phyloP scores from a whole-genome alignment of 345 rosid genomes.

The Schrenkiella parvula region DNA sequence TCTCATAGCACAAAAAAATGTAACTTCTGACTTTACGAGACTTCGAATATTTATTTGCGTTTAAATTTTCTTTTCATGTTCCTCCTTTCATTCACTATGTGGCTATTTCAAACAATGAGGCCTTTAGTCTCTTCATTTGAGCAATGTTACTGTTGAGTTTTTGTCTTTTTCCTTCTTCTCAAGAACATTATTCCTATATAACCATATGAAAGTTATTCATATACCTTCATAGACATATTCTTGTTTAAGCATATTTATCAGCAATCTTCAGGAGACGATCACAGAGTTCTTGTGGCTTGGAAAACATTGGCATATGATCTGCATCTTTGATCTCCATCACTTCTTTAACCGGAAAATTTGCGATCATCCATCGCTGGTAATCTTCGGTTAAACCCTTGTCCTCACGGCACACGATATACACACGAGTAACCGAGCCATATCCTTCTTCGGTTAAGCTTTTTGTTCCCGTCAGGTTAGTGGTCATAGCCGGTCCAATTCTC shows the following conservation, averaged over 20 bases:
- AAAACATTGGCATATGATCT: slow-evolving; percentile 46
- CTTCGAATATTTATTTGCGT: no score
- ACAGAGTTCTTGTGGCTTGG: slow-evolving; percentile 36
- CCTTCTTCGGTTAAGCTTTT: slow-evolving; percentile 29
- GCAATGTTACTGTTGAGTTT: no score
- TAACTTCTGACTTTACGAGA: no score
- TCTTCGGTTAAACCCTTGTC: slow-evolving; percentile 24
- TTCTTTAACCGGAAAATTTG: slow-evolving; percentile 28
- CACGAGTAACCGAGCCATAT: slow-evolving; percentile 34
- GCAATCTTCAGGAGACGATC: slow-evolving; percentile 26
- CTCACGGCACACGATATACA: slow-evolving; percentile 30
- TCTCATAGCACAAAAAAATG: no score
- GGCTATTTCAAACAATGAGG: no score
- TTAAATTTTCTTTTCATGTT: no score
- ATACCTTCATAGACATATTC: background rate
- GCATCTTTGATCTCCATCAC: slow-evolving; percentile 38
- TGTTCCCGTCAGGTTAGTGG: slow-evolving; percentile 16
- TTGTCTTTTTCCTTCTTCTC: no score
- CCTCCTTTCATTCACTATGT: no score
- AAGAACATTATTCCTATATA: no score
- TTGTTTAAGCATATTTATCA: background rate
- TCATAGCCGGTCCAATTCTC: slow-evolving; percentile 30
- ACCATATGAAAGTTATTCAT: no score
- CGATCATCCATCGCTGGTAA: slow-evolving; percentile 36
- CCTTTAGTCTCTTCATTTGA: no score